Percentiles rank a stretch among this genome's conserved stretches.
Conservation (phyloP, 371 early-diverging fungal species). For the Nematocida sp. region DNA sequence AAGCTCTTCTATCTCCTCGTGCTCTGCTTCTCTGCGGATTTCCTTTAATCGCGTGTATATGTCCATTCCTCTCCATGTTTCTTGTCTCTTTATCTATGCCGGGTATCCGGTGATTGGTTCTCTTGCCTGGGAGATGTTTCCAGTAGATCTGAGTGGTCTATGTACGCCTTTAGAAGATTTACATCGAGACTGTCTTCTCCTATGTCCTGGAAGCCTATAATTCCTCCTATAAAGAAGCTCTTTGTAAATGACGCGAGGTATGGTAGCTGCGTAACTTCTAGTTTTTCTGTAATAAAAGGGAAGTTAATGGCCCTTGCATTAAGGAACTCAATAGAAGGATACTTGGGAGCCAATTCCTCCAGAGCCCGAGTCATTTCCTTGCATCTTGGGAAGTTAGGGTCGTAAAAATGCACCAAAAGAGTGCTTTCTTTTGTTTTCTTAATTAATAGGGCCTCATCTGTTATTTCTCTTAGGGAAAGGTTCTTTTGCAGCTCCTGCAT, state of each 20-base stretch:
- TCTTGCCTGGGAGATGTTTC: background rate
- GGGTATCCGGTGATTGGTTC: conserved; percentile 3
- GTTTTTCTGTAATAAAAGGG: conserved; percentile 47
- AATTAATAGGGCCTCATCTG: conserved; percentile 59
- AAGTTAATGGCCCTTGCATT: conserved; percentile 57
- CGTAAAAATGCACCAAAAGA: conserved; percentile 66
- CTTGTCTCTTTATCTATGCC: background rate
- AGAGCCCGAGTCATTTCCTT: conserved; percentile 60
- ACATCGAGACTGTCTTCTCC: conserved; percentile 54
- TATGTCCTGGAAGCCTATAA: conserved; percentile 65
- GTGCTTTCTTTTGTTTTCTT: conserved; percentile 55
- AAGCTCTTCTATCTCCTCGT: background rate
- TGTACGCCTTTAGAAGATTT: conserved; percentile 24
- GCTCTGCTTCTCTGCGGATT: background rate
- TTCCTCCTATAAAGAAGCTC: conserved; percentile 64
- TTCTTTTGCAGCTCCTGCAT: conserved; percentile 44
- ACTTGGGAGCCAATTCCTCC: conserved; percentile 49
- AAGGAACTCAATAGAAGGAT: conserved; percentile 58
- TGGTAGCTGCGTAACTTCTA: conserved; percentile 62
- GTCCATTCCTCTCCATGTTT: background rate
- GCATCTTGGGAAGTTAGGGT: conserved; percentile 59
- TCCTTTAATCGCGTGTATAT: background rate
- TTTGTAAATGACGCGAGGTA: conserved; percentile 64
- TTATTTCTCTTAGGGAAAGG: conserved; percentile 40
- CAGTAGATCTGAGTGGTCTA: conserved; percentile 13